Conservation (phyloP, 768 basidiomycete species). For the Pleurotus giganteus region DNA sequence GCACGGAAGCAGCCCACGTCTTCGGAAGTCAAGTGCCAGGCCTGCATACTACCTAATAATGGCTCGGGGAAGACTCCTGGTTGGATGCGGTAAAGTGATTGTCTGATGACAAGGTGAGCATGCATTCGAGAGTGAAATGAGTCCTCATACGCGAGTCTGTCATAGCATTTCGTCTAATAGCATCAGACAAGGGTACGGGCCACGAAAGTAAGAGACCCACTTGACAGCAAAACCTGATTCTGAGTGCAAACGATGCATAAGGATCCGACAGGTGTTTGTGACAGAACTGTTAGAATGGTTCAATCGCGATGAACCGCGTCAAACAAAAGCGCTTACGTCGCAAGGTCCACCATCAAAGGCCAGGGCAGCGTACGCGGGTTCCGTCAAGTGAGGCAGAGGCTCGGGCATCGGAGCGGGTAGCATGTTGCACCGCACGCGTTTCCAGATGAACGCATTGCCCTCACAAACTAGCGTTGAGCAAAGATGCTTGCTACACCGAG, state of each 20-base stretch:
- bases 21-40: neutral
- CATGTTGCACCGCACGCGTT: conserved; percentile 36
- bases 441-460: conserved; percentile 60
- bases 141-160: neutral
- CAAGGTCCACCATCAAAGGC: conserved; percentile 59
- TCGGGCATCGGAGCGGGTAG: conserved; percentile 21
- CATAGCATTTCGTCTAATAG: neutral
- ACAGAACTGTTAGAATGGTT: conserved; percentile 48
- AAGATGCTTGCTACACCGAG: conserved; percentile 56
- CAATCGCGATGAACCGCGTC: neutral
- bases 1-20: neutral
- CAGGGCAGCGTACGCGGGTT: conserved; percentile 62
- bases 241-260: conserved; percentile 48
- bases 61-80: neutral
- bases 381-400: conserved; percentile 37
- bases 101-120: neutral
- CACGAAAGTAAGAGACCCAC: conserved; percentile 16
- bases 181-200: neutral
- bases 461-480: conserved; percentile 45
- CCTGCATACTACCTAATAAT: neutral
- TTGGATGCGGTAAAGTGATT: neutral
- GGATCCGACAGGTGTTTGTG: conserved; percentile 27
- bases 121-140: neutral
- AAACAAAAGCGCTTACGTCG: conserved; percentile 34
- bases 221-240: conserved; percentile 42